phyloP scores from a whole-genome alignment of 257 asterid genomes.

The Solanum bulbocastanum region DNA sequence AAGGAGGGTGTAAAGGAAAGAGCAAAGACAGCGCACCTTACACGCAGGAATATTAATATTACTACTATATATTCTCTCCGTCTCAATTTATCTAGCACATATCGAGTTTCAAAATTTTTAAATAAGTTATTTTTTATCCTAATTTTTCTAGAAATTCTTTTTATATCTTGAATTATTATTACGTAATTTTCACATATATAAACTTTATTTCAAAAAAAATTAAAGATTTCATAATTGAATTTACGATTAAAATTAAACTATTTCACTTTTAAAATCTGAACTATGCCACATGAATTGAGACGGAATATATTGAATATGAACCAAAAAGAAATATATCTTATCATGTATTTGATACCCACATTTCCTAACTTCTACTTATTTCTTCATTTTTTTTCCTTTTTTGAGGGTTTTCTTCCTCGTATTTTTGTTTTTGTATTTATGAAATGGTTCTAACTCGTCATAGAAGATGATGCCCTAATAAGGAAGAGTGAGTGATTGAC shows the following conservation, averaged over 20 bases:
- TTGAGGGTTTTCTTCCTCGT: not conserved
- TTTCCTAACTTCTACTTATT: not conserved
- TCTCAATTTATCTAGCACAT: not conserved
- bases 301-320: too few relatives aligned
- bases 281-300: rapidly evolving
- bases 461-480: too few relatives aligned
- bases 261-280: not conserved
- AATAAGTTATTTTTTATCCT: not conserved
- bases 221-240: too few relatives aligned
- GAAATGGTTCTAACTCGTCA: not conserved
- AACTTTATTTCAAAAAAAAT: not conserved
- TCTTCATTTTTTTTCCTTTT: not conserved
- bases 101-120: not conserved
- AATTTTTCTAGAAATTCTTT: too few relatives aligned
- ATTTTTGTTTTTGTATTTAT: not conserved
- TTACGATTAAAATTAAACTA: too few relatives aligned
- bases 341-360: too few relatives aligned
- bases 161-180: not conserved
- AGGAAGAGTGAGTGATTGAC: not conserved
- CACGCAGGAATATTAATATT: not conserved
- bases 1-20: not conserved
- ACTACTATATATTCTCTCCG: not conserved
- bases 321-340: not conserved
- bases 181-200: not conserved
- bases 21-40: constrained; percentile 7